Base-by-base conservation (phyloP, 1,284 basidiomycete genomes). In the Sporisorium scitamineum region DNA sequence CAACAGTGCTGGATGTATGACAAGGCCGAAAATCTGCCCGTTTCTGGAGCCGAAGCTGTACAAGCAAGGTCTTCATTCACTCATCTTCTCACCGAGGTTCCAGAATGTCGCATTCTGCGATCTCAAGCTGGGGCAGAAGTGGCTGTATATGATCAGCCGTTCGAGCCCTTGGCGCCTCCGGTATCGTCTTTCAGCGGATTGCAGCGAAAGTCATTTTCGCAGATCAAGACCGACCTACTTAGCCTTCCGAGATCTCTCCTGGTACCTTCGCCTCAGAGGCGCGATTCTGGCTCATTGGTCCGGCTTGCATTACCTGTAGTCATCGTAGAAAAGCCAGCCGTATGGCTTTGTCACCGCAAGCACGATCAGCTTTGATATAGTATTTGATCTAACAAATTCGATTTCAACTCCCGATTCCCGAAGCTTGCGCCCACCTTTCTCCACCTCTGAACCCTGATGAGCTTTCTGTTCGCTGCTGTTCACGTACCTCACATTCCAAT, bases 1-100 rank as follows among this genome's bases (percentile, higher is more conserved):
- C 14, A 37, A 3, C 20, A 42, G 5, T 58, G 59, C 22, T 79
- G 75, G 78, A 10, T 58, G n/a, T 84, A 84, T 59, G 76, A 84
- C 67, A 84, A 84, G 75, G 79, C 75, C 13, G 82, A 84, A 51
- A 26, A 70, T 18, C 54, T 80, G 45, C 68, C 68, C 7, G 14
- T 37, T 5, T 44, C 37, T 6, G 73, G 73, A 1, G 37, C 8
- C 5, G 34, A 45, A 11, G 65, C 68, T 9, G 37, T 27, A 13
- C 32, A n/a, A 18, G 70, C 61, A 10, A 67, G 70, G 70, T 57
- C 61, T n/a, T 16, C 45, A 1, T 80, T 59, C 41, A 78, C 79
- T 3, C 74, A 80, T 26, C 54, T 79, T 13, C 8, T 82, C 41
- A 64, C 70, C 6, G 77, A 79, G n/a, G 45, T 37, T 1, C 51